phyloP scores from a whole-genome alignment of 2,329 filamentous ascomycete genomes.

The Colletotrichum cuscutae region DNA sequence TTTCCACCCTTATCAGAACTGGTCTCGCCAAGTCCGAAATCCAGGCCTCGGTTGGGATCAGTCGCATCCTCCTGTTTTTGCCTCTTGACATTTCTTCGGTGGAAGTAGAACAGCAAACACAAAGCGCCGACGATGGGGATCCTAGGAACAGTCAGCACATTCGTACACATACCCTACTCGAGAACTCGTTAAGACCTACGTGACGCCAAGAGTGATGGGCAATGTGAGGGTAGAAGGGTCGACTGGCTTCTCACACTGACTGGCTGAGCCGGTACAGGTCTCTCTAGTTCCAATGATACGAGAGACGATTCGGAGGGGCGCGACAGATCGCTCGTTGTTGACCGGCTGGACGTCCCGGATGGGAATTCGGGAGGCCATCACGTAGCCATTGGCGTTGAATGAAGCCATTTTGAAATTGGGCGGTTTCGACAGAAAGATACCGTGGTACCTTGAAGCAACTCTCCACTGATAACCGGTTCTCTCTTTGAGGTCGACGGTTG shows the following conservation, averaged over 20 bases:
- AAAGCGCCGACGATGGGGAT: slow-evolving; percentile 78
- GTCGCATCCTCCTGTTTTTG: slow-evolving; percentile 81
- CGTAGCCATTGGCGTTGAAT: slow-evolving; percentile 38
- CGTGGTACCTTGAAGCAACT: neutral
- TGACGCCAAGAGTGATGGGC: slow-evolving; percentile 75
- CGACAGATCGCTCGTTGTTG: slow-evolving; percentile 1
- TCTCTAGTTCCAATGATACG: slow-evolving; percentile 33
- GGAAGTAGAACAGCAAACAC: slow-evolving; percentile 77
- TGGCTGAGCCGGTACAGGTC: slow-evolving; percentile 39
- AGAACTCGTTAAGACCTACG: slow-evolving; percentile 66
- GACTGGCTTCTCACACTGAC: slow-evolving; percentile 70
- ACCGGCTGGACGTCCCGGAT: slow-evolving; percentile 35
- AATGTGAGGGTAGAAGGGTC: slow-evolving; percentile 66
- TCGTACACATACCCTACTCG: neutral
- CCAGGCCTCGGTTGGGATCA: slow-evolving; percentile 90
- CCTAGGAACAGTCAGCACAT: slow-evolving; percentile 56
- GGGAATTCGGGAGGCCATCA: slow-evolving; percentile 41
- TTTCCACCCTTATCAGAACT: slow-evolving; percentile 40
- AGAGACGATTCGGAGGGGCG: slow-evolving; percentile 31
- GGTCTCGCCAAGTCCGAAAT: slow-evolving; percentile 82
- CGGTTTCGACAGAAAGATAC: neutral
- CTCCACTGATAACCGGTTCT: slow-evolving; percentile 16
- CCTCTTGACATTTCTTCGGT: slow-evolving; percentile 80
- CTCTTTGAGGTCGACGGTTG: neutral
- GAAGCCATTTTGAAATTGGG: slow-evolving; percentile 20